Base-by-base conservation (phyloP, 2,329 filamentous ascomycete species). In the Ustulina deusta region DNA sequence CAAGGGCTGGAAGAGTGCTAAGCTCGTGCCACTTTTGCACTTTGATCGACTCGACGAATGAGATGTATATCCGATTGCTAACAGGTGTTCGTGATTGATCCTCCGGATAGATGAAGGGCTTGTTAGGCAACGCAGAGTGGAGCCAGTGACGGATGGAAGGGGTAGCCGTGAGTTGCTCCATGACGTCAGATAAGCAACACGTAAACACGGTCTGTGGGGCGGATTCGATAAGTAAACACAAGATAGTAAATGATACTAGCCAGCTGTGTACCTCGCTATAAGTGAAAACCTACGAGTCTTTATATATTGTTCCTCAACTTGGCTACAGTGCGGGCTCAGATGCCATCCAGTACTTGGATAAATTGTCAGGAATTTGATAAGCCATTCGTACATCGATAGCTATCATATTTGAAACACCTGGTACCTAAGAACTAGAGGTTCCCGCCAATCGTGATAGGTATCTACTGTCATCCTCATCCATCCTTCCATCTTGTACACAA, bases 41-140 rank as follows among this genome's bases (percentile, higher is more conserved):
- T 54, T 62, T 60, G 52, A 67, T 55, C 36, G 65, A 63, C 65
- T 59, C 59, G 25, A 55, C 59, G 56, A 67, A 36, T n/a, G 65
- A 67, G 29, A 20, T 40, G 52, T 63, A 63, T n/a, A 67, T 46
- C 32, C 20, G 52, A 25, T 63, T 46, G 36, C 44, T 40, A 40
- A 36, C 27, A 11, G 54, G 2, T 29, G 20, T 29, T 29, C 13
- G 58, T 56, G 48, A n/a, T 17, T 52, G n/a, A n/a, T 20, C 9
- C 15, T 7, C n/a, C 20, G 36, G 63, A 36, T 66, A 62, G 58
- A 66, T 25, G 25, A 62, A 61, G 38, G 49, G 57, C 20, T 57
- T 25, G 55, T 62, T 56, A 27, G 51, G 51, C 40, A 62, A 40
- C 63, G 58, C 57, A 22, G 63, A 57, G 11, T 27, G n/a, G 46